Conservation (phyloP, 2,329 filamentous ascomycete species). For the Macrophomina tecta region DNA sequence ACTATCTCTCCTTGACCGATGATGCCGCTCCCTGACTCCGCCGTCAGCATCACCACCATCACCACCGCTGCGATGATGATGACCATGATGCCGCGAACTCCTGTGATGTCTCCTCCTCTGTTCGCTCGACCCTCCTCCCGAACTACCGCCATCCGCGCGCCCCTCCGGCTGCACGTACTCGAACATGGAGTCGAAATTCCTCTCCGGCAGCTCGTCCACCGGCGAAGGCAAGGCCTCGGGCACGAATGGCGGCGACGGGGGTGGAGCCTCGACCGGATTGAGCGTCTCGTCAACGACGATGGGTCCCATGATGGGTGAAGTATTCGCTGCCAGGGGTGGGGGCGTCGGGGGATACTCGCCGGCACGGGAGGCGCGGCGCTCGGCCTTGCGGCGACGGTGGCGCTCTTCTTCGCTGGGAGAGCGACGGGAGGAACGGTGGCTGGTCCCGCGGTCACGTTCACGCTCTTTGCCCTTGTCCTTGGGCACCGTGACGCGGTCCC, state of each 20-base stretch:
- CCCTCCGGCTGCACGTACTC: not conserved
- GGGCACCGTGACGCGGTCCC: not conserved
- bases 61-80: not conserved
- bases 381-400: conserved; percentile 19
- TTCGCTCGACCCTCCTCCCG: conserved; percentile 10
- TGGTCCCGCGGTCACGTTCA: not conserved
- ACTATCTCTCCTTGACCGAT: not conserved
- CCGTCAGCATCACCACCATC: not conserved
- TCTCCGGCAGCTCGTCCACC: conserved; percentile 10
- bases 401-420: conserved; percentile 17
- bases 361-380: conserved; percentile 15
- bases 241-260: not conserved
- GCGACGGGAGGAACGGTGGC: not conserved
- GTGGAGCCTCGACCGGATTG: not conserved
- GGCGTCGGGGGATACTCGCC: conserved; percentile 13
- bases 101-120: not conserved
- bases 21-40: not conserved
- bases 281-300: not conserved
- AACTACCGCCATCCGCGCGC: not conserved
- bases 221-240: not conserved
- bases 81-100: not conserved
- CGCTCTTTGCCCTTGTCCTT: conserved; percentile 1
- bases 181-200: not conserved
- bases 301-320: not conserved
- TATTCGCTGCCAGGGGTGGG: not conserved